Evolutionary conservation across 345 rosid genomes (phyloP).

Genomic region (Citrus hindsii): DNA sequence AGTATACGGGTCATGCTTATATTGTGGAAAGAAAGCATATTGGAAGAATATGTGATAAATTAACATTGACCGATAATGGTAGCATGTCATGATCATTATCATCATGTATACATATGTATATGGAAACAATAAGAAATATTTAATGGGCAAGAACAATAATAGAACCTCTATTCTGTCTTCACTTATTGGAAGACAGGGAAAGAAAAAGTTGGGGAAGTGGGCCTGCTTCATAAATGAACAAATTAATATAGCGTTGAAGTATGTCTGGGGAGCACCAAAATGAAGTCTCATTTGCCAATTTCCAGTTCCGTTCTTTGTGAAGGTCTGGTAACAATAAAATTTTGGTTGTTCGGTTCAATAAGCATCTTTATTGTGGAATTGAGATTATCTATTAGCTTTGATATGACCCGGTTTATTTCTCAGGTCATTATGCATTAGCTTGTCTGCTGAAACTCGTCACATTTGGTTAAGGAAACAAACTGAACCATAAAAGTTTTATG

Average conservation of each 20-base stretch:
- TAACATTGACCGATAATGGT: background rate
- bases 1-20: background rate
- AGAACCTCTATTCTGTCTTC: background rate
- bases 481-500: too few species aligned
- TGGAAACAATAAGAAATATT: background rate
- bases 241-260: slow-evolving; percentile 3
- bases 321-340: background rate
- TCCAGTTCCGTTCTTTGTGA: background rate
- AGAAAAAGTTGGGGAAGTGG: slow-evolving; percentile 5
- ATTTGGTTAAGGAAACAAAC: background rate
- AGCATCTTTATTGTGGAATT: background rate
- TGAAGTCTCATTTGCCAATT: slow-evolving; percentile 14
- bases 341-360: background rate
- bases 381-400: background rate
- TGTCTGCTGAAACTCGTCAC: background rate
- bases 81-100: background rate
- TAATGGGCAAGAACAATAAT: background rate
- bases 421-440: background rate
- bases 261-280: background rate
- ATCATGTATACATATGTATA: background rate
- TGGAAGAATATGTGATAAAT: background rate
- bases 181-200: background rate
- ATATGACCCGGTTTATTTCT: background rate
- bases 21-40: background rate
- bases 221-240: background rate